Conservation (phyloP, 2,329 filamentous ascomycete genomes). For the Microcyclospora pomicola region DNA sequence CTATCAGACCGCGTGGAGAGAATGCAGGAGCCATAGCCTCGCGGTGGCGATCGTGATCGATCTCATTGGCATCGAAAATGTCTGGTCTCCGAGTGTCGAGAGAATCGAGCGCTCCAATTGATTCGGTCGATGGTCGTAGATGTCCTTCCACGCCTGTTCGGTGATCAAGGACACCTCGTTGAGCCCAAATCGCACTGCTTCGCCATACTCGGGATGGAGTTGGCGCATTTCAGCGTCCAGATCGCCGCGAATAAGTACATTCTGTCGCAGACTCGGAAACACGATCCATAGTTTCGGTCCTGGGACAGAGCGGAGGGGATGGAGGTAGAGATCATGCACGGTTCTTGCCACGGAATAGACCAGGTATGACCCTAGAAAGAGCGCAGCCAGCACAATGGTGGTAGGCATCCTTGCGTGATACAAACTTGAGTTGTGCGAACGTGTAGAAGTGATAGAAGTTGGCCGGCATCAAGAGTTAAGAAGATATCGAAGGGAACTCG, state of each 20-base stretch:
- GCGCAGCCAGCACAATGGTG: no score
- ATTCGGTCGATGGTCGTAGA: slow-evolving; percentile 26
- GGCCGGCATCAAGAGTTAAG: no score
- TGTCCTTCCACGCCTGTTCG: slow-evolving; percentile 30
- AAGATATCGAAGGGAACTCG: no score
- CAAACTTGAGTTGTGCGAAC: no score
- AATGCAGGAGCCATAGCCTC: slow-evolving; percentile 29
- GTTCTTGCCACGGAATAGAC: slow-evolving; percentile 8
- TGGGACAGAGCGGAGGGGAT: slow-evolving; percentile 30
- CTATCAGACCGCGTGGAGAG: slow-evolving; percentile 27
- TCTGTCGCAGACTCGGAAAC: slow-evolving; percentile 9
- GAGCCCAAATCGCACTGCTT: slow-evolving; percentile 29
- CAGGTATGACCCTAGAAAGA: not conserved
- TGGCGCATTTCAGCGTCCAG: slow-evolving; percentile 28
- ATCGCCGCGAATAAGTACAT: slow-evolving; percentile 11
- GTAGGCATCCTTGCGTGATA: no score
- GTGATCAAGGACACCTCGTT: slow-evolving; percentile 31
- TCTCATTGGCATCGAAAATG: slow-evolving; percentile 23
- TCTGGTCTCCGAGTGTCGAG: slow-evolving; percentile 11
- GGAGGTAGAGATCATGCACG: slow-evolving; percentile 29
- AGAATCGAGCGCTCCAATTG: slow-evolving; percentile 10
- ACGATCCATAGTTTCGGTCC: slow-evolving; percentile 25
- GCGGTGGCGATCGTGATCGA: slow-evolving; percentile 26
- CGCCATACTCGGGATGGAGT: slow-evolving; percentile 29
- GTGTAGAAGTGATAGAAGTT: no score